A percentile compares a stretch with the other conserved stretches of the same genome.
phyloP scores from a whole-genome alignment of 768 basidiomycete species.

The Pilatotrama ljubarskyi region DNA sequence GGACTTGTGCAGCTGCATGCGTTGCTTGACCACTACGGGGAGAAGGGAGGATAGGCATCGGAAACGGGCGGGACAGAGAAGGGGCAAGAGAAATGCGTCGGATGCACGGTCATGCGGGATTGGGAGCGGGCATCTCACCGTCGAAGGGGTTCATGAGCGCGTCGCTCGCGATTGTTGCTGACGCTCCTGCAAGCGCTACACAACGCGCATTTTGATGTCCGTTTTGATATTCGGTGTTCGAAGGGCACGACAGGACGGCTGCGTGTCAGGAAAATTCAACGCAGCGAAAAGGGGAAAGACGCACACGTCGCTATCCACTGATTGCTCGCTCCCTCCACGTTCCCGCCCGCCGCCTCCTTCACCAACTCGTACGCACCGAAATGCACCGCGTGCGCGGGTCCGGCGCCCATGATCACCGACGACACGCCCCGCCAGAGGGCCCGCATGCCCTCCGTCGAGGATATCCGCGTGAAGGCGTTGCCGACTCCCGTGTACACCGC shows the following conservation, averaged over 20 bases:
- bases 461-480: conserved; percentile 89
- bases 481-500: conserved; percentile 89
- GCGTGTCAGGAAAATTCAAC: not conserved
- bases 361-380: conserved; percentile 95
- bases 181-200: conserved; percentile 87
- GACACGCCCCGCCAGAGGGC: conserved; percentile 96
- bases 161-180: conserved; percentile 92
- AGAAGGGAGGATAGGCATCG: not conserved
- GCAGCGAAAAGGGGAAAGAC: conserved; percentile 33
- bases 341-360: conserved; percentile 90
- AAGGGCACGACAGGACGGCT: not conserved
- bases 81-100: conserved; percentile 13
- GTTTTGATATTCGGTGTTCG: not conserved
- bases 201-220: not conserved
- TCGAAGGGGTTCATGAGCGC: conserved; percentile 99
- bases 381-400: conserved; percentile 97
- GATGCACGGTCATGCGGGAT: conserved; percentile 13
- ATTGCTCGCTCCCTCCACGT: conserved; percentile 61
- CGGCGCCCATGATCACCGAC: conserved; percentile 93
- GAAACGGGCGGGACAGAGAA: conserved; percentile 4
- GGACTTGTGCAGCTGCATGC: conserved; percentile 97
- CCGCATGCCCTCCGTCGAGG: conserved; percentile 89
- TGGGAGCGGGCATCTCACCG: conserved; percentile 53
- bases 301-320: conserved; percentile 88
- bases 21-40: conserved; percentile 93